Evolutionary conservation across 352 stramenopile genomes (phyloP).

Genomic region (Pythium inflatum): DNA sequence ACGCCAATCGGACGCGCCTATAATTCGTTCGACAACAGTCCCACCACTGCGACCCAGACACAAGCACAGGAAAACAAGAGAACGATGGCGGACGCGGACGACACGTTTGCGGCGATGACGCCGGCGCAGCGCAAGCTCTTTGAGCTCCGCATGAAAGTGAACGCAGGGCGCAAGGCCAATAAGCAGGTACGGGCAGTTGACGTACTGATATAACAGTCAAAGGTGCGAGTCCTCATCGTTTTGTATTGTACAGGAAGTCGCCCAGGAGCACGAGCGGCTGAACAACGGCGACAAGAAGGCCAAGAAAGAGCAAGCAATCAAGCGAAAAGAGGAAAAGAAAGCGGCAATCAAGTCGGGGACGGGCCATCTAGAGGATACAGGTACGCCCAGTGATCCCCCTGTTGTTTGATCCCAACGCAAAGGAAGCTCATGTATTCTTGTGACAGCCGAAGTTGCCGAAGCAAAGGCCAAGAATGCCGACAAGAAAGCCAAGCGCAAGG

Average conservation of each 20-base stretch:
- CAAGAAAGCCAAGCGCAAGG: constrained; percentile 82
- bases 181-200: constrained; percentile 51
- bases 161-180: constrained; percentile 77
- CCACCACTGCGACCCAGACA: background rate
- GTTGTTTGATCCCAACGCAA: background rate
- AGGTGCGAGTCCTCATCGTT: background rate
- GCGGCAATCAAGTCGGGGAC: constrained; percentile 42
- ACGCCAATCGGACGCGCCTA: constrained; percentile 11
- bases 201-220: background rate
- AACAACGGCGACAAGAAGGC: constrained; percentile 70
- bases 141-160: constrained; percentile 87
- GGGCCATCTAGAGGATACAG: constrained; percentile 69
- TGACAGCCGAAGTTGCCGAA: constrained; percentile 53
- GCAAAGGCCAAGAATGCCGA: constrained; percentile 63
- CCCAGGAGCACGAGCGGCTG: constrained; percentile 67
- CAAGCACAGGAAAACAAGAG: background rate
- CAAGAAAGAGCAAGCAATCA: constrained; percentile 59
- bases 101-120: constrained; percentile 65
- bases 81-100: constrained; percentile 40
- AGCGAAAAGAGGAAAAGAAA: constrained; percentile 71
- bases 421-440: no score
- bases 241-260: constrained; percentile 54
- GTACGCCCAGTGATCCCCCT: constrained; percentile 29
- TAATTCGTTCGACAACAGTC: constrained; percentile 18
- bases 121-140: constrained; percentile 82